phyloP scores from a whole-genome alignment of 2,329 filamentous ascomycete genomes.

The Diplodia corticola region DNA sequence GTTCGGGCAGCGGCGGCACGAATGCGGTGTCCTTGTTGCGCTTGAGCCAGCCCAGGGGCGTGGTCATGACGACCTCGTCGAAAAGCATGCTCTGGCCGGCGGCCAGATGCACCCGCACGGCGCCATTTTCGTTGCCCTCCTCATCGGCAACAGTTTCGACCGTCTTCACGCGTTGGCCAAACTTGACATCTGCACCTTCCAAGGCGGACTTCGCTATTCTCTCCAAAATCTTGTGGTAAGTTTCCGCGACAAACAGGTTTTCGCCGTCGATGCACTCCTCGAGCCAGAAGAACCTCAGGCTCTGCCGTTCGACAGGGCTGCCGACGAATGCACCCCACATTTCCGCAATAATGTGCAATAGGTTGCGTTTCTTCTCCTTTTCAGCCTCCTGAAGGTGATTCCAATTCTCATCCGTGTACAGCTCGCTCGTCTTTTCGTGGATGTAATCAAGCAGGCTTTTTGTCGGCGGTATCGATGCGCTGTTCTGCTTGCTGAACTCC shows the following conservation, averaged over 20 bases:
- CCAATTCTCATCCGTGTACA: slow-evolving; percentile 35
- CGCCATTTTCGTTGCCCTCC: slow-evolving; percentile 17
- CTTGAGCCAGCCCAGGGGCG: slow-evolving; percentile 69
- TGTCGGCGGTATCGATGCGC: slow-evolving; percentile 52
- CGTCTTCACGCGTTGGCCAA: slow-evolving; percentile 50
- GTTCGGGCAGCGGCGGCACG: slow-evolving; percentile 54
- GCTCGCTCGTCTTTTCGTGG: slow-evolving; percentile 48
- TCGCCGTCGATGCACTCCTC: slow-evolving; percentile 76
- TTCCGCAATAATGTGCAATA: slow-evolving; percentile 56
- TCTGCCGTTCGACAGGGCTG: slow-evolving; percentile 63
- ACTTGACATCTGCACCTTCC: slow-evolving; percentile 56
- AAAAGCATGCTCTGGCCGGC: slow-evolving; percentile 54
- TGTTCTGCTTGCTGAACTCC: slow-evolving; percentile 61
- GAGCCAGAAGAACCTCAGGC: slow-evolving; percentile 74
- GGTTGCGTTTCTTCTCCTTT: slow-evolving; percentile 48
- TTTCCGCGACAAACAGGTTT: slow-evolving; percentile 63
- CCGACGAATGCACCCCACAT: slow-evolving; percentile 73
- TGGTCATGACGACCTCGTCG: slow-evolving; percentile 68
- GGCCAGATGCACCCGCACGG: slow-evolving; percentile 49
- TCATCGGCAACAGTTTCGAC: slow-evolving; percentile 33
- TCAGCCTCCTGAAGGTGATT: slow-evolving; percentile 39
- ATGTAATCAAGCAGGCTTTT: slow-evolving; percentile 61
- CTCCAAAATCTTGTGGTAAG: slow-evolving; percentile 61
- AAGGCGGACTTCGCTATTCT: slow-evolving; percentile 60
- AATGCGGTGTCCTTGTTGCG: slow-evolving; percentile 56